phyloP scores from a whole-genome alignment of 2,329 filamentous ascomycete genomes.

The Blumeriella jaapii region DNA sequence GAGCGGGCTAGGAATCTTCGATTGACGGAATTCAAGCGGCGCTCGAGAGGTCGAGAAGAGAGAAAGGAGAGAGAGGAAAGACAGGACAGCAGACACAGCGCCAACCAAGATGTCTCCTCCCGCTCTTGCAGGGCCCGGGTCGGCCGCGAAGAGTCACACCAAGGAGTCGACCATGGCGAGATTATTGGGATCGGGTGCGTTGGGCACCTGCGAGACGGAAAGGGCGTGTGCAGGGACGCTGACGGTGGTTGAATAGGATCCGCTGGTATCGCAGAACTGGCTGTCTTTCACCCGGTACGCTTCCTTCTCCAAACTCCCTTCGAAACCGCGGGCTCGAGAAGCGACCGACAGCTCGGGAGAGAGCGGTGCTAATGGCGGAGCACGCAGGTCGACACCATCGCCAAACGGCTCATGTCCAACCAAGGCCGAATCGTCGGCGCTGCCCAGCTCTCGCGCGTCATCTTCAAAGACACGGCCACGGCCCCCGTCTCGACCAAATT shows the following conservation, averaged over 20 bases:
- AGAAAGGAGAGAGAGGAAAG: background rate
- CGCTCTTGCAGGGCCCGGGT: constrained; percentile 23
- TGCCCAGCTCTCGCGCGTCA: constrained; percentile 70
- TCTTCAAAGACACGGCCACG: constrained; percentile 80
- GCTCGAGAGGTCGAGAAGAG: background rate
- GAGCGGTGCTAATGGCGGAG: background rate
- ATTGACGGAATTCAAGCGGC: no score
- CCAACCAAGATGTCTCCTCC: constrained; percentile 22
- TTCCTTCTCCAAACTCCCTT: constrained; percentile 1
- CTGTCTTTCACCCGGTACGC: constrained; percentile 80
- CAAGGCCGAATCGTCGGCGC: constrained; percentile 56
- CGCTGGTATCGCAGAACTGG: constrained; percentile 84
- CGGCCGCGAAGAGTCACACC: constrained; percentile 46
- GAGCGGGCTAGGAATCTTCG: no score
- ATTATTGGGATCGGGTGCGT: constrained; percentile 80
- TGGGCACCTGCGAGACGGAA: background rate
- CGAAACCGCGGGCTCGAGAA: constrained; percentile 3
- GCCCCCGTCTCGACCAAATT: constrained; percentile 68
- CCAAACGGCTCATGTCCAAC: constrained; percentile 99
- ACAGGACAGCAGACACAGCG: no score
- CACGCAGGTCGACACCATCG: constrained; percentile 83
- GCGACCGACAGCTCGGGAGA: constrained; percentile 1
- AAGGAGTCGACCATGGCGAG: constrained; percentile 84
- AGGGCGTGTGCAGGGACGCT: constrained; percentile 5
- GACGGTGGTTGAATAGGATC: constrained; percentile 53